A percentile compares a stretch with the other conserved stretches of the same genome.
These are phyloP conservation scores for Globisporangium orthogonon DNA, from an alignment of 352 stramenopile species.

Conservation along the genomic window DNA sequence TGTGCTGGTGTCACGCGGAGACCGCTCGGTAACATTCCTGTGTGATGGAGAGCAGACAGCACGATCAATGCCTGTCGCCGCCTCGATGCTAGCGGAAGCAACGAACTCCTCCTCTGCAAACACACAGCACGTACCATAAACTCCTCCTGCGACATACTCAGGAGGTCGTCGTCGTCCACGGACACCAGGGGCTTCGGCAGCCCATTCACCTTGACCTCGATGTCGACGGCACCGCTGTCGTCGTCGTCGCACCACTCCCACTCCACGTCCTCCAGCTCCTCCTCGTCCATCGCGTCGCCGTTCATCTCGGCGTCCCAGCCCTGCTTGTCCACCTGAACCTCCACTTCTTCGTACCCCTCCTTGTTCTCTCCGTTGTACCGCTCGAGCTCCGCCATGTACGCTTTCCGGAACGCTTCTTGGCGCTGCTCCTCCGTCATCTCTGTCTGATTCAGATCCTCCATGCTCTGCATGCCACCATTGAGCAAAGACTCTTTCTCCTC, in stretches of 20 bases:
- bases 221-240: constrained; percentile 25
- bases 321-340: constrained; percentile 77
- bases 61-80: neutral
- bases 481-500: constrained; percentile 28
- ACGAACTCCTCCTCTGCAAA: neutral
- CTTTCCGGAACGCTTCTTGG: constrained; percentile 76
- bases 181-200: constrained; percentile 48
- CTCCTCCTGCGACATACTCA: constrained; percentile 80
- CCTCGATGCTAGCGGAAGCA: neutral
- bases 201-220: constrained; percentile 68
- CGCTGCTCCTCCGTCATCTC: constrained; percentile 78
- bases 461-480: constrained; percentile 35
- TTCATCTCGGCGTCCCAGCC: constrained; percentile 85
- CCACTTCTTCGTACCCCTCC: constrained; percentile 58
- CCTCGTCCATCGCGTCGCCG: constrained; percentile 55
- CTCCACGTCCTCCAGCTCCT: constrained; percentile 75
- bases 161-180: constrained; percentile 75
- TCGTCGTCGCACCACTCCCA: constrained; percentile 83
- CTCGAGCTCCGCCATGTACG: constrained; percentile 79
- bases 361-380: constrained; percentile 84
- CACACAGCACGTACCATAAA: constrained; percentile 55
- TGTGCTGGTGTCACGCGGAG: constrained; percentile 11
- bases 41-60: neutral
- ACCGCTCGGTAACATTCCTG: constrained; percentile 76
- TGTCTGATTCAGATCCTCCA: constrained; percentile 48